Conservation (phyloP, 306 rosid genomes). For the Prunus campanulata region DNA sequence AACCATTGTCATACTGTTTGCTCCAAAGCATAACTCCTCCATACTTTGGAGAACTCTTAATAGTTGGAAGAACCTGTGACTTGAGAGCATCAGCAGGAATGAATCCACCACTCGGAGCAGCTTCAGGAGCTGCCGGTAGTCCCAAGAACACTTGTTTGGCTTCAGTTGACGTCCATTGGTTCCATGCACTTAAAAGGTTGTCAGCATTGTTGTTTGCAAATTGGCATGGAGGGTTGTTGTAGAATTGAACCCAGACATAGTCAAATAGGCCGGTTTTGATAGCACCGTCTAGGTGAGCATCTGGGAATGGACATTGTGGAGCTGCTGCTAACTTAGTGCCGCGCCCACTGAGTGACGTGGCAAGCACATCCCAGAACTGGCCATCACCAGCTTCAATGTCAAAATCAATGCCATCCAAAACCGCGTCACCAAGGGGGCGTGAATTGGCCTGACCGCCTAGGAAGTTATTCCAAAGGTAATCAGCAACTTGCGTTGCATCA, state of each 20-base stretch:
- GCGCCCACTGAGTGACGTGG: slow-evolving; percentile 22
- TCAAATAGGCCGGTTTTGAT: slow-evolving; percentile 53
- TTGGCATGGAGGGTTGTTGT: slow-evolving; percentile 53
- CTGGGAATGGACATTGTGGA: slow-evolving; percentile 61
- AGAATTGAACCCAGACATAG: slow-evolving; percentile 71
- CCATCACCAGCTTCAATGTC: slow-evolving; percentile 42
- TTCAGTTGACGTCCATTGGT: slow-evolving; percentile 35
- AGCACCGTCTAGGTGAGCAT: slow-evolving; percentile 36
- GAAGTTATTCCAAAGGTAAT: slow-evolving; percentile 54
- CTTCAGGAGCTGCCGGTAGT: slow-evolving; percentile 49
- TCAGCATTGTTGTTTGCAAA: slow-evolving; percentile 27
- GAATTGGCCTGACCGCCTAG: slow-evolving; percentile 46
- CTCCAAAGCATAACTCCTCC: slow-evolving; percentile 75
- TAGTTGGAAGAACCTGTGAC: slow-evolving; percentile 43
- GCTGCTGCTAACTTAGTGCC: slow-evolving; percentile 48
- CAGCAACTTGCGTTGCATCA: slow-evolving; percentile 39
- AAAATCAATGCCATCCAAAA: slow-evolving; percentile 60
- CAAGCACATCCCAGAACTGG: slow-evolving; percentile 42
- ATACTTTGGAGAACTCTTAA: slow-evolving; percentile 42
- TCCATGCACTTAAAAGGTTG: slow-evolving; percentile 45
- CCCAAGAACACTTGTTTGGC: slow-evolving; percentile 51
- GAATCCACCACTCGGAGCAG: slow-evolving; percentile 49
- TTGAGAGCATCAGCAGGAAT: slow-evolving; percentile 40
- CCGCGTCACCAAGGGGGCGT: slow-evolving; percentile 51
- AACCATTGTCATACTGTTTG: slow-evolving; percentile 35